These are phyloP conservation scores for Arxiozyma bovina DNA, from an alignment of 1,139 yeast genomes.

Conservation along the genomic window DNA sequence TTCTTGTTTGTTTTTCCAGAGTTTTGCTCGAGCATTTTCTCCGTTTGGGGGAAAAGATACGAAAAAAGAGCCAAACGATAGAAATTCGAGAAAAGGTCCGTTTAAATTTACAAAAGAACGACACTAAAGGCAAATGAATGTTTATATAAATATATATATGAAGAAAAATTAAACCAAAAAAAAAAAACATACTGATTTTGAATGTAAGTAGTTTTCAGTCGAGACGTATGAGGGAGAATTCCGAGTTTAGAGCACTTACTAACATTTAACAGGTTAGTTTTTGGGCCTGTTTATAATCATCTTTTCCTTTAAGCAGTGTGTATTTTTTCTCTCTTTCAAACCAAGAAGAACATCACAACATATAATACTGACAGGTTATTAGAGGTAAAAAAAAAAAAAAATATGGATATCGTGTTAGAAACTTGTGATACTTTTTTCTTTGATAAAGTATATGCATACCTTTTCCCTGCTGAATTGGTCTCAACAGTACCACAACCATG, in stretches of 20 bases:
- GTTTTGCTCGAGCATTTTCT: background rate
- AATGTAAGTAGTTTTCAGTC: too few relatives aligned
- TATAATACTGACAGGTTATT: background rate
- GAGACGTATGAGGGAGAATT: too few relatives aligned
- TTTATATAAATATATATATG: too few relatives aligned
- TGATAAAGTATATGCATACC: conserved; percentile 61
- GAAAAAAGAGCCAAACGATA: background rate
- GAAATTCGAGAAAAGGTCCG: background rate
- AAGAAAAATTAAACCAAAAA: too few relatives aligned
- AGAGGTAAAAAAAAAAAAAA: background rate
- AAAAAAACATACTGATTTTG: too few relatives aligned
- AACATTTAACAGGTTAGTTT: too few relatives aligned
- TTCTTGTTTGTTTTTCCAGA: background rate
- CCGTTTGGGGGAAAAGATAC: background rate
- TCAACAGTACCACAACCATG: conserved; percentile 32
- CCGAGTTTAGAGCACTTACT: too few relatives aligned
- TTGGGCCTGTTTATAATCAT: background rate
- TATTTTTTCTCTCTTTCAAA: background rate
- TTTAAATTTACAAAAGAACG: background rate
- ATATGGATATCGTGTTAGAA: conserved; percentile 87
- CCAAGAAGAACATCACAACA: background rate
- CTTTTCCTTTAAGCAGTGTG: background rate
- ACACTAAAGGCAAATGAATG: background rate
- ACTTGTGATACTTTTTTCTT: conserved; percentile 59
- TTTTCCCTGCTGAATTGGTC: conserved; percentile 43